Conservation (phyloP, 805 yeast genomes). For the Monosporozyma servazzii region DNA sequence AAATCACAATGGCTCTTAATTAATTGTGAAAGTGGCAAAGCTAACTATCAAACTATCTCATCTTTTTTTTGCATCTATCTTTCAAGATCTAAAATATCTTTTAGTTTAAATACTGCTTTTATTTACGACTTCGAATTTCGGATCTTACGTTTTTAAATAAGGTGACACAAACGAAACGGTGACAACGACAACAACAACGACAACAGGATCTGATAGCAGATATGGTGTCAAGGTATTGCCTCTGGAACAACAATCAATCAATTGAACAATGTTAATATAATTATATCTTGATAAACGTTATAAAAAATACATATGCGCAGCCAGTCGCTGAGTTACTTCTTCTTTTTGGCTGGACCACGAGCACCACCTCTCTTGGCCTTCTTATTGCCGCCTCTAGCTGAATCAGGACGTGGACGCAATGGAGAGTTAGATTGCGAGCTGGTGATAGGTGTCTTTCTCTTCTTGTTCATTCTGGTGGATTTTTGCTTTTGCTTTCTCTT, state of each 20-base stretch:
- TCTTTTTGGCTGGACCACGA: not conserved
- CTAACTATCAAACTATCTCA: no score
- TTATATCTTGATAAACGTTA: not conserved
- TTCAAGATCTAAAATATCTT: not conserved
- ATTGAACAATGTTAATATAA: no score
- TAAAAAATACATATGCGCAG: not conserved
- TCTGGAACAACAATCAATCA: no score
- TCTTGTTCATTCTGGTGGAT: not conserved
- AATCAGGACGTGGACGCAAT: not conserved
- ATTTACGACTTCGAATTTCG: not conserved
- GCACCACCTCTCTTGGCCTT: slow-evolving; percentile 1
- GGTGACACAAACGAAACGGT: not conserved
- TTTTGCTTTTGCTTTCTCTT: not conserved
- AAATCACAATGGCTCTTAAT: no score
- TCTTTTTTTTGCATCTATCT: no score
- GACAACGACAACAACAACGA: not conserved
- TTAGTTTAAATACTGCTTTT: not conserved
- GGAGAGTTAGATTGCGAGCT: not conserved
- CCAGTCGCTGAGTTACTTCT: not conserved
- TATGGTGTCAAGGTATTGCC: no score
- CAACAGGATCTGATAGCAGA: no score
- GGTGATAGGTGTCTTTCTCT: slow-evolving; percentile 7
- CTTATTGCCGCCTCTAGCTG: not conserved
- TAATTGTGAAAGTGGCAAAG: not conserved
- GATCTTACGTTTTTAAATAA: not conserved